These are phyloP conservation scores for Coemansia sp. DNA, from an alignment of 192 early-diverging fungal genomes.

Conservation along the genomic window DNA sequence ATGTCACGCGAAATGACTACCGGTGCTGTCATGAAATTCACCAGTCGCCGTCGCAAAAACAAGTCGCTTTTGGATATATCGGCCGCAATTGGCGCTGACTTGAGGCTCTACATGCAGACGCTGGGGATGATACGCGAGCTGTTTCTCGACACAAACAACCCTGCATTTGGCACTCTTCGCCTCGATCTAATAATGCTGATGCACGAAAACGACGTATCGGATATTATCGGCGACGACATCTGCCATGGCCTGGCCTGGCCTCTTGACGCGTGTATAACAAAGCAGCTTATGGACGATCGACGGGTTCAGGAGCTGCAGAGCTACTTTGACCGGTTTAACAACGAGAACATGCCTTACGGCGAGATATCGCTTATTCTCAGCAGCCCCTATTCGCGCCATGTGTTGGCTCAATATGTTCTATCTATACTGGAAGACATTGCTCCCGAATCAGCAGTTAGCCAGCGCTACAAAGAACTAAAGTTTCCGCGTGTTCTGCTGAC, in stretches of 20 bases:
- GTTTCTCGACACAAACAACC: slow-evolving; percentile 29
- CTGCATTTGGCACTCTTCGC: slow-evolving; percentile 34
- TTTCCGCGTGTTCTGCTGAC: slow-evolving; percentile 29
- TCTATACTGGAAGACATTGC: slow-evolving; percentile 36
- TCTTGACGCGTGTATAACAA: slow-evolving; percentile 38
- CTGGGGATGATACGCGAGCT: slow-evolving; percentile 39
- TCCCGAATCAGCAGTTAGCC: slow-evolving; percentile 24
- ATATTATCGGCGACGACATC: slow-evolving; percentile 29
- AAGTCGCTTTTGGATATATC: slow-evolving; percentile 20
- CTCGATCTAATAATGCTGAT: slow-evolving; percentile 40
- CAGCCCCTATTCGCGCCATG: slow-evolving; percentile 44
- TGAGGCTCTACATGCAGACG: slow-evolving; percentile 43
- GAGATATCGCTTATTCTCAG: slow-evolving; percentile 49
- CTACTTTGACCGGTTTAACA: slow-evolving; percentile 40
- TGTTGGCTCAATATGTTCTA: slow-evolving; percentile 36
- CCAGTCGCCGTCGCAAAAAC: slow-evolving; percentile 16
- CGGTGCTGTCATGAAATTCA: background rate
- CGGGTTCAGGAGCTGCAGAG: slow-evolving; percentile 28
- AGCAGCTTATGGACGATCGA: slow-evolving; percentile 33
- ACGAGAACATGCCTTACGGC: slow-evolving; percentile 31
- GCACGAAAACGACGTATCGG: slow-evolving; percentile 28
- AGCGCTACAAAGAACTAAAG: slow-evolving; percentile 19
- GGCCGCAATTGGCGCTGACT: slow-evolving; percentile 24
- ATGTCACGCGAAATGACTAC: slow-evolving; percentile 41
- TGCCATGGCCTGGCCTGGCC: slow-evolving; percentile 41